A percentile compares a stretch with the other conserved stretches of the same genome.
phyloP scores from a whole-genome alignment of 345 rosid genomes.

The Moricandia moricandioides region DNA sequence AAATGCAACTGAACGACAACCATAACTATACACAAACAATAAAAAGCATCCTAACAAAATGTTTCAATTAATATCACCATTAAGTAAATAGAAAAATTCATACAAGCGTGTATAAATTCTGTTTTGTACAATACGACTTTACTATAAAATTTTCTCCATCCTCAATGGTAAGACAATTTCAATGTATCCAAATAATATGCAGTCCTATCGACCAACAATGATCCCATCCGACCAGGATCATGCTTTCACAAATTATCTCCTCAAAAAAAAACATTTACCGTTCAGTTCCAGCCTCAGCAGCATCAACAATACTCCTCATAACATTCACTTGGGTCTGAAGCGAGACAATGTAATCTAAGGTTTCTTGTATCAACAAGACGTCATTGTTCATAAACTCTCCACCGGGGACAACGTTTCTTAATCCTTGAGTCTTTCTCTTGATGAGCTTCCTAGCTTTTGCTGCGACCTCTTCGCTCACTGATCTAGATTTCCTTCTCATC shows the following conservation, averaged over 20 bases:
- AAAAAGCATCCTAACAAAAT: slow-evolving; percentile 11
- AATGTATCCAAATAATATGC: slow-evolving; percentile 2
- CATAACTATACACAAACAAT: background rate
- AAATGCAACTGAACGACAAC: slow-evolving; percentile 4
- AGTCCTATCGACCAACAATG: slow-evolving; percentile 20
- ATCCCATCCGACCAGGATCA: background rate
- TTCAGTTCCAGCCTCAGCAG: slow-evolving; percentile 32
- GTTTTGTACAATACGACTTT: slow-evolving; percentile 30
- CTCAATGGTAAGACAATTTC: slow-evolving; percentile 2
- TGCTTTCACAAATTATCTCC: slow-evolving; percentile 15
- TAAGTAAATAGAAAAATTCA: background rate
- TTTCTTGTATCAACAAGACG: slow-evolving; percentile 63
- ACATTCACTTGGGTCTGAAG: slow-evolving; percentile 83
- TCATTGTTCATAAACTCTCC: slow-evolving; percentile 66
- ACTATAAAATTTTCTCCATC: slow-evolving; percentile 13
- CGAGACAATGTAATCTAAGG: slow-evolving; percentile 76
- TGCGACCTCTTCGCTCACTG: slow-evolving; percentile 17
- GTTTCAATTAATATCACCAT: slow-evolving; percentile 11
- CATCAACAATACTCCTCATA: slow-evolving; percentile 59
- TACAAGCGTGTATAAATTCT: slow-evolving; percentile 6
- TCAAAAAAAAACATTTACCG: slow-evolving; percentile 5
- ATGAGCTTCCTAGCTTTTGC: slow-evolving; percentile 54
- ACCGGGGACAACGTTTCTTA: slow-evolving; percentile 72
- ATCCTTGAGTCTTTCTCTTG: slow-evolving; percentile 52
- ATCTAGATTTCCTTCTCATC: slow-evolving; percentile 42